Conservation (phyloP, 2,329 filamentous ascomycete species). For the Cladorrhinum sp. region DNA sequence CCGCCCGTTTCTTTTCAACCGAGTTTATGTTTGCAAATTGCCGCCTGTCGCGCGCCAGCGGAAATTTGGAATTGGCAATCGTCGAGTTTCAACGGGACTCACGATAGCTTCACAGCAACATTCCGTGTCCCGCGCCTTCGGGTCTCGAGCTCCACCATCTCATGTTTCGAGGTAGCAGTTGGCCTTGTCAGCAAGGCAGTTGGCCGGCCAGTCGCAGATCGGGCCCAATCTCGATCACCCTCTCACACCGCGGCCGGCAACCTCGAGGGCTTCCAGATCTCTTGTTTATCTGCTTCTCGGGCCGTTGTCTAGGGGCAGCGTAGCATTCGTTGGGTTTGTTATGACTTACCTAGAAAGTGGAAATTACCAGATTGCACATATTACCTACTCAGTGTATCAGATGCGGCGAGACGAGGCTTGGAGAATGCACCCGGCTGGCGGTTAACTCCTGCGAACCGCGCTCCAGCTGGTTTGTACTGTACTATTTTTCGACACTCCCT, state of each 20-base stretch:
- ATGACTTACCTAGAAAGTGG: not conserved
- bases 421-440: constrained; percentile 25
- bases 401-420: constrained; percentile 26
- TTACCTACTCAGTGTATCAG: not conserved
- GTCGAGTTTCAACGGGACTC: not conserved
- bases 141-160: constrained; percentile 12
- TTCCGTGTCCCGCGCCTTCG: constrained; percentile 27
- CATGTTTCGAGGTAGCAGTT: constrained; percentile 19
- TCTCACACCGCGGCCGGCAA: not conserved
- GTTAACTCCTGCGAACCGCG: constrained; percentile 21
- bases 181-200: constrained; percentile 14
- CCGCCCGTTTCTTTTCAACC: constrained; percentile 15
- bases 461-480: constrained; percentile 8
- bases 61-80: constrained; percentile 4
- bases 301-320: constrained; percentile 11
- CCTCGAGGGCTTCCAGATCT: constrained; percentile 9
- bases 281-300: constrained; percentile 8
- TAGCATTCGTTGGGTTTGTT: constrained; percentile 6
- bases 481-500: constrained; percentile 27
- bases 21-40: constrained; percentile 3
- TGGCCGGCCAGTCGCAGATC: constrained; percentile 24
- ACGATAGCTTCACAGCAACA: constrained; percentile 2
- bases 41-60: constrained; percentile 15
- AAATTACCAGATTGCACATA: not conserved
- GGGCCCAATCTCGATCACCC: constrained; percentile 21